phyloP scores from a whole-genome alignment of 169 alveolate genomes.

The Cryptosporidium canis region DNA sequence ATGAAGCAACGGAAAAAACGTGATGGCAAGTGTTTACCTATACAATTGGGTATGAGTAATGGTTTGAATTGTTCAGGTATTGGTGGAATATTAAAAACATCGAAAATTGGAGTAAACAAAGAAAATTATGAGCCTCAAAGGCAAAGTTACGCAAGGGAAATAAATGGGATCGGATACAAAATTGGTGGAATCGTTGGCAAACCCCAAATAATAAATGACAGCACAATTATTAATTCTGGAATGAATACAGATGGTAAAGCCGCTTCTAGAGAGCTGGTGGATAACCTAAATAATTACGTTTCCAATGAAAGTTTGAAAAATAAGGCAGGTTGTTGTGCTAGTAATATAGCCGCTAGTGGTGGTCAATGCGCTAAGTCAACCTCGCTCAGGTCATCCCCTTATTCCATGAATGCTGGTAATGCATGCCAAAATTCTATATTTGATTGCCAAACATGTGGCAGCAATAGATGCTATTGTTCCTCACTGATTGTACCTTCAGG shows the following conservation, averaged over 20 bases:
- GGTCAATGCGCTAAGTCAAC: not conserved
- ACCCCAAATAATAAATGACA: not conserved
- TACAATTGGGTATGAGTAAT: slow-evolving; percentile 15
- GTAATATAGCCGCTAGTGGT: not conserved
- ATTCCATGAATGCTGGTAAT: not conserved
- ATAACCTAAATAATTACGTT: not conserved
- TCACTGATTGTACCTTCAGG: not conserved
- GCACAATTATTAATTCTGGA: not conserved
- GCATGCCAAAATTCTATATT: not conserved
- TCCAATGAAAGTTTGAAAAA: not conserved
- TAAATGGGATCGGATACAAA: slow-evolving; percentile 8
- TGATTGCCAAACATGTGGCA: slow-evolving; percentile 39
- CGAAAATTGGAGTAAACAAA: slow-evolving; percentile 31
- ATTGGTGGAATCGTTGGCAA: not conserved
- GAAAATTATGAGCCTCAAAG: slow-evolving; percentile 66
- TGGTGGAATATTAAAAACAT: slow-evolving; percentile 14
- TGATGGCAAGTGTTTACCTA: slow-evolving; percentile 49
- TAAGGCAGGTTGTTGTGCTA: not conserved
- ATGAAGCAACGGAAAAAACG: slow-evolving; percentile 70
- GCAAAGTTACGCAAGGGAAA: slow-evolving; percentile 9
- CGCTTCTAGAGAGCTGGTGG: not conserved
- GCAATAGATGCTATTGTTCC: slow-evolving; percentile 12
- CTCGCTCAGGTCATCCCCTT: slow-evolving; percentile 45
- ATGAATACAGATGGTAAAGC: not conserved
- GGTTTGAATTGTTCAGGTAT: slow-evolving; percentile 14